Evolutionary conservation across 2,329 filamentous ascomycete species (phyloP), one percentile per base, ranked within the genome.

Genomic region (Curvularia hawaiiensis): DNA sequence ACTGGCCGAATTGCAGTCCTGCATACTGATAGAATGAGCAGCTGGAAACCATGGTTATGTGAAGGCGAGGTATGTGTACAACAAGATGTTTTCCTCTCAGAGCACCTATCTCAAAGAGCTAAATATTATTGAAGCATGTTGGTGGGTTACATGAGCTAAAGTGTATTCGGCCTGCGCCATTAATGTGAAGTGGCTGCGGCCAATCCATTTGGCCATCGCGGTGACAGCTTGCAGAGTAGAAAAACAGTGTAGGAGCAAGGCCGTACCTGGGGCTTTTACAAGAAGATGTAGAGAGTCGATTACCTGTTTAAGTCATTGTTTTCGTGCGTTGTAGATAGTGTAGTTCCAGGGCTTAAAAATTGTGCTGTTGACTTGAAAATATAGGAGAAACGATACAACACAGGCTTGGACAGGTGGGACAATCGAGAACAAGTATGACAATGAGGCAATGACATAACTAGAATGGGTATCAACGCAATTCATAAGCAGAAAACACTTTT

Each of bases 391-490:
- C 20, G 9, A 22, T 3, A 40, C 38, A 40, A 20, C 3, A 20
- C 10, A 41, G 20, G 20, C 10, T 22, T 41, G 20, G n/a, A n/a
- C n/a, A 46, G 4, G 26, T n/a, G 26, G 6, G 26, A 46, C 8
- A 16, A 31, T 8, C 7, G 31, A 20, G 16, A 24, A 26, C 12
- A 8, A 48, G 33, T 24, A 1, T 28, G 14, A 26, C 3, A 22
- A 18, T 10, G 30, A 38, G 28, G 28, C 26, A 44, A 26, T n/a
- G 20, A 50, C 18, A 50, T 33, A 43, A 39, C 26, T 54, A 22
- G n/a, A 50, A 51, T 33, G 59, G 59, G 59, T 59, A 59, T 61
- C 56, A 59, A 56, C 48, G 52, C 30, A 18, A 30, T 47, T 47
- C 18, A 31, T 14, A 47, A 45, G 24, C 28, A 39, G 39, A 52